phyloP scores from a whole-genome alignment of 2,329 filamentous ascomycete genomes.

The Tolypocladium pustulatum region DNA sequence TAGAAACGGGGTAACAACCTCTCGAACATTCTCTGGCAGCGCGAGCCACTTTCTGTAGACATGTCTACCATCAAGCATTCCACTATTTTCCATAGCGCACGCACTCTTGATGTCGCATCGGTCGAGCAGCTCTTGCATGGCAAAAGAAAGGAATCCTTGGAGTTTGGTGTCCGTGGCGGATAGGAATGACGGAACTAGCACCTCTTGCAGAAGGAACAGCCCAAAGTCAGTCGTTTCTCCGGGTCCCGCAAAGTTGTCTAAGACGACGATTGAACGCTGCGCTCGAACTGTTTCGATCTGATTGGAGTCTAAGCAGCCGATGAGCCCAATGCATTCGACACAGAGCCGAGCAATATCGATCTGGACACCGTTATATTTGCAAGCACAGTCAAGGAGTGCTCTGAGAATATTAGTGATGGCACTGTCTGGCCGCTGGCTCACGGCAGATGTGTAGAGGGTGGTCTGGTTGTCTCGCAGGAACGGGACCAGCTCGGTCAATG shows the following conservation, averaged over 20 bases:
- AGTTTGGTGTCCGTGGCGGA: constrained; percentile 79
- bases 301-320: constrained; percentile 88
- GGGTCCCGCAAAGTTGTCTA: constrained; percentile 72
- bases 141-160: constrained; percentile 86
- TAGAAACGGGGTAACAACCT: constrained; percentile 79
- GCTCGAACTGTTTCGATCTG: constrained; percentile 71
- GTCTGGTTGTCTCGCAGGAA: constrained; percentile 66
- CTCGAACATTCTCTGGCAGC: constrained; percentile 67
- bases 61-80: constrained; percentile 37
- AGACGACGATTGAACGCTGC: constrained; percentile 72
- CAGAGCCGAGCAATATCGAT: constrained; percentile 61
- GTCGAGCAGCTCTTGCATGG: constrained; percentile 83
- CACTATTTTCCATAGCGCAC: constrained; percentile 28
- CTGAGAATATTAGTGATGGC: constrained; percentile 63
- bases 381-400: constrained; percentile 73
- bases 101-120: constrained; percentile 62
- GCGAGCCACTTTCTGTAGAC: constrained; percentile 66
- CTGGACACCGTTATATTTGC: constrained; percentile 64
- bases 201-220: constrained; percentile 73
- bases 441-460: constrained; percentile 66
- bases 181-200: constrained; percentile 83
- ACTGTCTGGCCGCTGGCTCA: constrained; percentile 74
- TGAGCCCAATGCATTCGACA: constrained; percentile 72
- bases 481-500: constrained; percentile 63
- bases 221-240: constrained; percentile 80